Evolutionary conservation across 1,284 basidiomycete species (phyloP).

Genomic region (Ustilago shanxiensis): DNA sequence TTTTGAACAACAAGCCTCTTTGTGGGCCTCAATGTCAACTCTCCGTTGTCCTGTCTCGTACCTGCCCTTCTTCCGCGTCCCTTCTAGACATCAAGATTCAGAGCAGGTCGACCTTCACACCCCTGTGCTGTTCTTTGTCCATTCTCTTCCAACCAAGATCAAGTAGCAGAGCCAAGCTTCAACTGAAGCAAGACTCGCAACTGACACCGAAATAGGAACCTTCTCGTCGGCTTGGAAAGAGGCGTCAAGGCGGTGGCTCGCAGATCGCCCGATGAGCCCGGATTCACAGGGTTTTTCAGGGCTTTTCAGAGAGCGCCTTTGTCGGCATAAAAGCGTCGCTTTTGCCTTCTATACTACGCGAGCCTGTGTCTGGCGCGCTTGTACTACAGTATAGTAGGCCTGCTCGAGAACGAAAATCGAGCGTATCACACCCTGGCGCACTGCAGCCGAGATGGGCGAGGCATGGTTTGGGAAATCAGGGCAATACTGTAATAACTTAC

Average conservation of each 20-base stretch:
- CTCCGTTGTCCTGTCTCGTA: neutral
- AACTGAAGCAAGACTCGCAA: too few species aligned
- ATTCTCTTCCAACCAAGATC: too few species aligned
- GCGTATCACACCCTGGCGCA: neutral
- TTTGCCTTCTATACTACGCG: neutral
- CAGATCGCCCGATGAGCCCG: neutral
- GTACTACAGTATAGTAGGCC: too few species aligned
- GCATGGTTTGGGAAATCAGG: neutral
- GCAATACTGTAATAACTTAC: too few species aligned
- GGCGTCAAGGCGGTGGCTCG: neutral
- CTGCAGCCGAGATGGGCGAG: neutral
- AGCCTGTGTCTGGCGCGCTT: neutral
- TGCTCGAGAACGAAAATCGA: neutral
- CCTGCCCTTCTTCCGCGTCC: neutral
- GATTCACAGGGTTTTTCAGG: neutral
- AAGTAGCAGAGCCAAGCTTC: too few species aligned
- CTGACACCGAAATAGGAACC: neutral
- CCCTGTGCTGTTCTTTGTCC: neutral
- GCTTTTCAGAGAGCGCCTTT: neutral
- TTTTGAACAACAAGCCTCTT: neutral
- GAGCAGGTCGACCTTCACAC: neutral
- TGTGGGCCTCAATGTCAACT: neutral
- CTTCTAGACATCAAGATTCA: too few species aligned
- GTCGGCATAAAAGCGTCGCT: neutral
- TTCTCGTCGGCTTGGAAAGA: neutral